phyloP scores from a whole-genome alignment of 108 stramenopile species.

The Mediolabrus comicus region DNA sequence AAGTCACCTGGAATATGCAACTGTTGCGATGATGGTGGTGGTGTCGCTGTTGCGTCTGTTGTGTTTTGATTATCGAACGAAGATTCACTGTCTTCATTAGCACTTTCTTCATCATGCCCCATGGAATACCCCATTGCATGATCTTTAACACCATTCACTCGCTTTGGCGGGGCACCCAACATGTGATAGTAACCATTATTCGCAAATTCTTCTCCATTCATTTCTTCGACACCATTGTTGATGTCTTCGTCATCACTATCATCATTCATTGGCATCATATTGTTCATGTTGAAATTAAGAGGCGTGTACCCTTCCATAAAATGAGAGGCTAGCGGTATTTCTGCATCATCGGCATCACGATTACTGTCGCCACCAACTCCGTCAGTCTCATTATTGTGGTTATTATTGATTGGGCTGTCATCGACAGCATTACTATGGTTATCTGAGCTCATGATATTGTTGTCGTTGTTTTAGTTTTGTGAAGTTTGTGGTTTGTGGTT shows the following conservation, averaged over 20 bases:
- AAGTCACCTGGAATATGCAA: slow-evolving; percentile 33
- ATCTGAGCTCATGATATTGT: no score
- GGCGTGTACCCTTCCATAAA: slow-evolving; percentile 46
- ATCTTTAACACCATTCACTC: slow-evolving; percentile 36
- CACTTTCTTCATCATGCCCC: background rate
- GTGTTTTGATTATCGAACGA: background rate
- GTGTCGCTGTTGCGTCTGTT: background rate
- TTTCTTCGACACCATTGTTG: slow-evolving; percentile 3
- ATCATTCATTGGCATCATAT: slow-evolving; percentile 8
- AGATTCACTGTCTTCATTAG: background rate
- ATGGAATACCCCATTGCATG: slow-evolving; percentile 6
- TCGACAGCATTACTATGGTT: no score
- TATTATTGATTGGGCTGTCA: no score
- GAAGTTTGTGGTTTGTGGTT: no score
- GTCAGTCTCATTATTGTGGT: no score
- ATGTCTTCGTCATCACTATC: background rate
- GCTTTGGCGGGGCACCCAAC: slow-evolving; percentile 20
- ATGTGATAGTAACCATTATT: slow-evolving; percentile 33
- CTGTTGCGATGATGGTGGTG: background rate
- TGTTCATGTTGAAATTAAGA: slow-evolving; percentile 41
- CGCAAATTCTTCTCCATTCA: slow-evolving; percentile 8
- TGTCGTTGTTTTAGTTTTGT: no score
- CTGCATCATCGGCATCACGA: background rate
- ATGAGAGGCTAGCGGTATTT: slow-evolving; percentile 1
- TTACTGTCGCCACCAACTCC: no score